These are phyloP conservation scores for Melanogaster broomeanus DNA, from an alignment of 768 basidiomycete species.

Conservation along the genomic window DNA sequence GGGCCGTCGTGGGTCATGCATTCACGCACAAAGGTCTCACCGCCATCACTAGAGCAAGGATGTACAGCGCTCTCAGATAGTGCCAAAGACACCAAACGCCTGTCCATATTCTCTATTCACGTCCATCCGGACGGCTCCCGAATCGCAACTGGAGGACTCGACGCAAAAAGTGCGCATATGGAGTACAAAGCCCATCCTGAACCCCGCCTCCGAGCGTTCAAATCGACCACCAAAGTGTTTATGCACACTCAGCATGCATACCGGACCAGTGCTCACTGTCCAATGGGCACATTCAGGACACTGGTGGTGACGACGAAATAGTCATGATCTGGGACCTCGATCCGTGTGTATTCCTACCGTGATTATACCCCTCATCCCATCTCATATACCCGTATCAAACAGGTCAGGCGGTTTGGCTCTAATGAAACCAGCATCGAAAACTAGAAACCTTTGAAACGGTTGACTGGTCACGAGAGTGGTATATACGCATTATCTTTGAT, in stretches of 20 bases:
- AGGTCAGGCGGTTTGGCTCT: constrained; percentile 88
- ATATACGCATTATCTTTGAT: constrained; percentile 27
- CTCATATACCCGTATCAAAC: constrained; percentile 9
- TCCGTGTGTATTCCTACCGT: constrained; percentile 62
- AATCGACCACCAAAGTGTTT: constrained; percentile 82
- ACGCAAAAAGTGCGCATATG: constrained; percentile 96
- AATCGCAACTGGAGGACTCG: constrained; percentile 96
- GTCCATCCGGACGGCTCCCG: constrained; percentile 96
- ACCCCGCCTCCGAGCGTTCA: constrained; percentile 62
- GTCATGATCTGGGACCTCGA: constrained; percentile 98
- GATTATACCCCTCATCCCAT: constrained; percentile 1
- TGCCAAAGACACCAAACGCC: constrained; percentile 58
- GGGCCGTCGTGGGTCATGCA: constrained; percentile 87
- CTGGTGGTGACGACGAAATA: constrained; percentile 93
- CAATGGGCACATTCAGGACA: constrained; percentile 93
- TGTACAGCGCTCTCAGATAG: constrained; percentile 31
- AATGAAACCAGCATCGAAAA: constrained; percentile 96
- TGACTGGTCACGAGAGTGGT: constrained; percentile 97
- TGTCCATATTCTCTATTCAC: constrained; percentile 89
- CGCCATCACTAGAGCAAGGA: neutral
- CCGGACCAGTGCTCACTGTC: constrained; percentile 88
- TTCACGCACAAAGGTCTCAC: constrained; percentile 68
- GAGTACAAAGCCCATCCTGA: constrained; percentile 95
- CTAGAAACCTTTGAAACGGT: constrained; percentile 91
- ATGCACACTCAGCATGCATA: constrained; percentile 91